Percentiles rank a stretch among this genome's conserved stretches.
phyloP scores from a whole-genome alignment of 2,329 filamentous ascomycete genomes.

The Monilinia polystroma region DNA sequence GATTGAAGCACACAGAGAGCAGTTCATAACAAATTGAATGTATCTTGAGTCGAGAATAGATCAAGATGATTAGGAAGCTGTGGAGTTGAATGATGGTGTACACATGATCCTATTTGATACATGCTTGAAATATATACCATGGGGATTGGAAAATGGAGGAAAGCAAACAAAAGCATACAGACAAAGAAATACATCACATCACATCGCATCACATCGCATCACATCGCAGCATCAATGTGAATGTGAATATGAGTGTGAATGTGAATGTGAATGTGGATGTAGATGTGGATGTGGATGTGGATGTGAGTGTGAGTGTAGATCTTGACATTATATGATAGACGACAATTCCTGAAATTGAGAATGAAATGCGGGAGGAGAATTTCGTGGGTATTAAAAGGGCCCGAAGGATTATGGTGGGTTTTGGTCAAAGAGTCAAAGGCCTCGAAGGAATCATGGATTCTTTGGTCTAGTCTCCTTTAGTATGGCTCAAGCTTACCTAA shows the following conservation, averaged over 20 bases:
- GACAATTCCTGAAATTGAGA: not conserved
- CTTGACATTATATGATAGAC: not conserved
- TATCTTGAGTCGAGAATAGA: conserved; percentile 14
- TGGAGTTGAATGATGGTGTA: conserved; percentile 5
- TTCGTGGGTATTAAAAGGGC: too few relatives aligned
- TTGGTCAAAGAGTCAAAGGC: too few relatives aligned
- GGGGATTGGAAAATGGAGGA: not conserved
- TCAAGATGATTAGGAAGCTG: not conserved
- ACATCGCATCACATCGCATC: not conserved
- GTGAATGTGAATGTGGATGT: too few relatives aligned
- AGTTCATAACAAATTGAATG: not conserved
- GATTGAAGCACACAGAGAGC: not conserved
- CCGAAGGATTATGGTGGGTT: too few relatives aligned
- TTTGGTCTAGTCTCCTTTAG: too few relatives aligned
- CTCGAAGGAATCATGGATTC: too few relatives aligned
- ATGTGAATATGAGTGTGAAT: not conserved
- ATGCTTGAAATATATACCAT: conserved; percentile 6
- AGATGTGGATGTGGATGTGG: too few relatives aligned
- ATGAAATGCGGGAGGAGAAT: too few relatives aligned
- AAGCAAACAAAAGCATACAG: conserved; percentile 6
- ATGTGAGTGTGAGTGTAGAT: not conserved
- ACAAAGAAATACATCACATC: not conserved
- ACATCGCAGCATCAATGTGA: not conserved
- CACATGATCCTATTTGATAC: not conserved
- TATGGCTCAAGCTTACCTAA: too few relatives aligned